Evolutionary conservation across 2,329 filamentous ascomycete species (phyloP).

Genomic region (Penicillium vulpinum): DNA sequence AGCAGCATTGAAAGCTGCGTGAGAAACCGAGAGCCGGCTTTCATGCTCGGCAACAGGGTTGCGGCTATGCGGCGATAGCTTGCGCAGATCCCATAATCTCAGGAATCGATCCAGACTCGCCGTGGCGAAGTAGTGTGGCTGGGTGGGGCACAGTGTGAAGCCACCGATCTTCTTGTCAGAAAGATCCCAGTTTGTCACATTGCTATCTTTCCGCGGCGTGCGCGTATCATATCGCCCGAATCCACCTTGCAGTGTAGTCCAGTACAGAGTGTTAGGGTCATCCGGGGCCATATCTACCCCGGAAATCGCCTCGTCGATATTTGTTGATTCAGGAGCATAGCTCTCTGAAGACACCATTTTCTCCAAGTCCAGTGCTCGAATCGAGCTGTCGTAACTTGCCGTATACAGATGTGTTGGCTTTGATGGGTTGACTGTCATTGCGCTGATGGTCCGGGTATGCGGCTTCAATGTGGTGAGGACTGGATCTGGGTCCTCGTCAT

Average conservation of each 20-base stretch:
- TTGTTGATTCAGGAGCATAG: constrained; percentile 70
- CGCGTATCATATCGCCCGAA: constrained; percentile 82
- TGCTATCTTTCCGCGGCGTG: constrained; percentile 49
- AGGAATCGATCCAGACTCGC: constrained; percentile 86
- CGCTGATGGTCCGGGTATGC: constrained; percentile 83
- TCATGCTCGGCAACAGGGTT: constrained; percentile 76
- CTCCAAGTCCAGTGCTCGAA: constrained; percentile 79
- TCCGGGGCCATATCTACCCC: constrained; percentile 74
- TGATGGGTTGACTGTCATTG: constrained; percentile 73
- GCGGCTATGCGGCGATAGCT: constrained; percentile 65
- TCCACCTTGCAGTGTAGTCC: constrained; percentile 79
- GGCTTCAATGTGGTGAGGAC: constrained; percentile 87
- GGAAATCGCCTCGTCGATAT: constrained; percentile 76
- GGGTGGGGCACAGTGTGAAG: constrained; percentile 77
- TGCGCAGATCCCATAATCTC: constrained; percentile 89
- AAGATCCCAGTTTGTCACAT: constrained; percentile 69
- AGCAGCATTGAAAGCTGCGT: constrained; percentile 82
- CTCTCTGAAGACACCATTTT: constrained; percentile 78
- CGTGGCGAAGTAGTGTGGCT: constrained; percentile 81
- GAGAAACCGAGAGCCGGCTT: constrained; percentile 81
- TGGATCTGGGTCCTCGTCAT: constrained; percentile 66
- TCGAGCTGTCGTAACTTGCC: constrained; percentile 88
- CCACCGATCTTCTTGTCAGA: constrained; percentile 95
- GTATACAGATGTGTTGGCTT: constrained; percentile 77
- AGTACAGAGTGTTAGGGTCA: constrained; percentile 74